Evolutionary conservation across 192 early-diverging fungal genomes (phyloP).

Genomic region (Kickxella alabastrina): DNA sequence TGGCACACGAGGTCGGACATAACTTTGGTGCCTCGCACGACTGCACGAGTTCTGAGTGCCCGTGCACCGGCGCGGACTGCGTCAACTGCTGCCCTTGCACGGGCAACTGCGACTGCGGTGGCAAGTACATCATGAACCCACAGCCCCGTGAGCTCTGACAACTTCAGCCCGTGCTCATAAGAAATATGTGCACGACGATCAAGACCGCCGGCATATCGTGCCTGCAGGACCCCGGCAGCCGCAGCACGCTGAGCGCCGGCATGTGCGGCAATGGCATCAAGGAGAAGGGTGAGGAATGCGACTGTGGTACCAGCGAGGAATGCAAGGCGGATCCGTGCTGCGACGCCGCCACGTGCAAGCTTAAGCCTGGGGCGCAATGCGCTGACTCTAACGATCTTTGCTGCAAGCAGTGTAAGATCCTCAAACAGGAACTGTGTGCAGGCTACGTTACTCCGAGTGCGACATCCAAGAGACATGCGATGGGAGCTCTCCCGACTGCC

Average conservation of each 20-base stretch:
- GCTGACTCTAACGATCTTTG: conserved; percentile 81
- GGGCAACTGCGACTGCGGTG: conserved; percentile 61
- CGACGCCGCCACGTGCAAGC: conserved; percentile 72
- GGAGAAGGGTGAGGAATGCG: conserved; percentile 88
- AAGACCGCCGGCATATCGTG: conserved; percentile 19
- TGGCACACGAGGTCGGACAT: conserved; percentile 94
- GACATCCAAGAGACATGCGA: conserved; percentile 76
- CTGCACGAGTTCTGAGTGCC: conserved; percentile 68
- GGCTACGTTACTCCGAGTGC: conserved; percentile 71
- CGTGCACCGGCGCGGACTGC: conserved; percentile 44
- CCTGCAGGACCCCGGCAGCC: conserved; percentile 44
- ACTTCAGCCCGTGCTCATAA: conserved; percentile 67
- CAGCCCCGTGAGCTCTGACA: conserved; percentile 57
- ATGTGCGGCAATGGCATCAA: conserved; percentile 96
- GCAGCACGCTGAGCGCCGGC: conserved; percentile 45
- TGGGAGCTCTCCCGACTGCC: conserved; percentile 68
- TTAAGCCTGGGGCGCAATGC: conserved; percentile 72
- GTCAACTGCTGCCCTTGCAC: conserved; percentile 70
- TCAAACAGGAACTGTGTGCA: conserved; percentile 61
- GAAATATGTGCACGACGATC: conserved; percentile 53
- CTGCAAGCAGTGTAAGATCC: conserved; percentile 68
- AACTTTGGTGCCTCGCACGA: conserved; percentile 88
- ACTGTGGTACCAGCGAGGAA: conserved; percentile 69
- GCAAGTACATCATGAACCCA: conserved; percentile 75
- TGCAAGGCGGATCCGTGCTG: conserved; percentile 83